Percentiles rank a stretch among this genome's conserved stretches.
Evolutionary conservation across 1,284 basidiomycete species (phyloP).

Genomic region (Trichosporon ovoides): DNA sequence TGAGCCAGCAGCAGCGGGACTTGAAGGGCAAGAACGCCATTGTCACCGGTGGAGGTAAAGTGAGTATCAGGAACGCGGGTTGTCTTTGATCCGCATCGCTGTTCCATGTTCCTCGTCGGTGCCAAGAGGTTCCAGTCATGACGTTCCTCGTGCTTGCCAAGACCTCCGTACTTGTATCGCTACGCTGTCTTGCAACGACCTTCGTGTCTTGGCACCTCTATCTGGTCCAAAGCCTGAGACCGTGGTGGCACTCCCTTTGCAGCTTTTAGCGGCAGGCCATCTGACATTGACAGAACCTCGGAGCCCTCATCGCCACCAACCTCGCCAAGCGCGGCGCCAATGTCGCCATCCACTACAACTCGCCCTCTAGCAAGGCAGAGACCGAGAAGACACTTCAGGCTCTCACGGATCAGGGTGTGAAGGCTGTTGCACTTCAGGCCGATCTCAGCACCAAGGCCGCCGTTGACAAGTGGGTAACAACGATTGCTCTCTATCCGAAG

Average conservation of each 20-base stretch:
- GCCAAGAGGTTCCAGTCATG: no score
- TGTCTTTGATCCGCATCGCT: no score
- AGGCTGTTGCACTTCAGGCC: slow-evolving; percentile 17
- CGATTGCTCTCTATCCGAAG: background rate
- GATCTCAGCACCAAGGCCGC: slow-evolving; percentile 12
- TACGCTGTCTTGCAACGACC: background rate
- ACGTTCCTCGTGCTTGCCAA: no score
- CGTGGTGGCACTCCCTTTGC: no score
- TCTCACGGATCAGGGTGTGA: slow-evolving; percentile 15
- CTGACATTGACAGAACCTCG: slow-evolving; percentile 19
- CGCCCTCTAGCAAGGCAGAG: slow-evolving; percentile 15
- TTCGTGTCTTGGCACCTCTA: no score
- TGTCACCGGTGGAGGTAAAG: slow-evolving; percentile 24
- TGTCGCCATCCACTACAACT: slow-evolving; percentile 26
- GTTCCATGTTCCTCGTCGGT: no score
- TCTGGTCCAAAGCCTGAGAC: no score
- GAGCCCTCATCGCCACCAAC: slow-evolving; percentile 20
- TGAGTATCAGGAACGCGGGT: background rate
- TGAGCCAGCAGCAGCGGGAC: slow-evolving; percentile 9
- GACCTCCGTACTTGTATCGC: no score
- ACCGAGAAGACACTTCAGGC: slow-evolving; percentile 17
- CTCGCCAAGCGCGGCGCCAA: slow-evolving; percentile 22
- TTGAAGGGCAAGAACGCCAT: slow-evolving; percentile 23
- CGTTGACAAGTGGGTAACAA: slow-evolving; percentile 6
- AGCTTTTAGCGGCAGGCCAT: no score